A percentile compares a stretch with the other conserved stretches of the same genome.
Conservation (phyloP, 2,329 filamentous ascomycete genomes). For the Aspergillus fumigatiaffinis region DNA sequence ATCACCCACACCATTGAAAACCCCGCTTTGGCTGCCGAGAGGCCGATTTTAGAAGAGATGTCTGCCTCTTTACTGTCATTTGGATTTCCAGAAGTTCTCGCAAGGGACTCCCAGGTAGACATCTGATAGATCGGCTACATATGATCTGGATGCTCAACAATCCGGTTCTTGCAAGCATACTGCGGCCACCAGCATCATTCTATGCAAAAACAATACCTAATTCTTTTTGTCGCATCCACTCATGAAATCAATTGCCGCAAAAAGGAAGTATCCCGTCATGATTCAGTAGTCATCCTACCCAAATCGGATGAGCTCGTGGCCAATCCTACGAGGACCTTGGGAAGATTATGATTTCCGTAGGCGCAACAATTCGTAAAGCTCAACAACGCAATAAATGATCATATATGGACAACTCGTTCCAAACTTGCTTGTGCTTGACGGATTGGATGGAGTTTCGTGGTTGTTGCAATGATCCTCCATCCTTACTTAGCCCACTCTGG, state of each 20-base stretch:
- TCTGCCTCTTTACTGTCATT: not conserved
- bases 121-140: not conserved
- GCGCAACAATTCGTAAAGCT: not conserved
- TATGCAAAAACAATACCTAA: not conserved
- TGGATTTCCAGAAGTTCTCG: not conserved
- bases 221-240: not conserved
- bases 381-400: not conserved
- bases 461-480: slow-evolving; percentile 7
- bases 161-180: not conserved
- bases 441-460: not conserved
- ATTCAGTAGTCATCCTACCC: not conserved
- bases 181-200: not conserved
- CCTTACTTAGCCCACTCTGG: slow-evolving; percentile 17
- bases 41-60: not conserved
- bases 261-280: not conserved
- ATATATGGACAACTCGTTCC: not conserved
- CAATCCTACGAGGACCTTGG: not conserved
- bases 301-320: not conserved
- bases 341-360: not conserved
- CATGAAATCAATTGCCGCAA: not conserved
- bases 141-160: not conserved
- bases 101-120: not conserved
- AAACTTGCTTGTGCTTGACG: slow-evolving; percentile 8
- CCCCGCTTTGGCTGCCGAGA: slow-evolving; percentile 1
- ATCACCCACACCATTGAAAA: not conserved